Evolutionary conservation across 1,139 yeast species (phyloP), one percentile per base, ranked within the genome.

Genomic region (Eremothecium cymbalariae): DNA sequence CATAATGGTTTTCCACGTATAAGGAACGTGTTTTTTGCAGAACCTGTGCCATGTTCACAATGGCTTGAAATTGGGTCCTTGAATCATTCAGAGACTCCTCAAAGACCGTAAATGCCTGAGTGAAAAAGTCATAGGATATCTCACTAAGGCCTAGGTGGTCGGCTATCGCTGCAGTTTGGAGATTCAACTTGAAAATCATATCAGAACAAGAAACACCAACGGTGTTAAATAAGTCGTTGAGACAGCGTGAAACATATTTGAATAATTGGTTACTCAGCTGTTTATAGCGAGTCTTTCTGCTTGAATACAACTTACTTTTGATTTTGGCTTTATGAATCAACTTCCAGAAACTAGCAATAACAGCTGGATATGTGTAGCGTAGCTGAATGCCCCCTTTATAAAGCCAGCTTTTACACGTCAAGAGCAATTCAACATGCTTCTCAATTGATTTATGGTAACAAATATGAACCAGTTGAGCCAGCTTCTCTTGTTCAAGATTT

Each of bases 111-210:
- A 86, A 85, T 4, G 94, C 80, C 57, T 86, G 94, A 19, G 83
- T 88, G 59, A 82, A 84, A 49, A 85, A 77, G 59, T 90, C 98
- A 58, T 83, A 84, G n/a, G 90, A 68, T 24, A 84, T 74, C 37
- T 75, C 83, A 34, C 70, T 72, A 9, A 70, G 50, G 4, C 61
- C 64, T 24, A 81, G 65, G 54, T 82, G 93, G 57, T 90, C 95
- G 0, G 96, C 90, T 3, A 83, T 62, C 2, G 70, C 58, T 0
- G 85, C 85, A 25, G 74, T 67, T 39, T 71, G 65, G 39, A 78
- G 57, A 48, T 77, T 61, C 33, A 67, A 43, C 55, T 69, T 50
- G 64, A 77, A 50, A 53, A 71, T 40, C 47, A 60, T 34, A 59
- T 64, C 61, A 50, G 75, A 31, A 69, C 55, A 40, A 70, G 65